phyloP scores from a whole-genome alignment of 257 asterid species.

The Rehmannia glutinosa region DNA sequence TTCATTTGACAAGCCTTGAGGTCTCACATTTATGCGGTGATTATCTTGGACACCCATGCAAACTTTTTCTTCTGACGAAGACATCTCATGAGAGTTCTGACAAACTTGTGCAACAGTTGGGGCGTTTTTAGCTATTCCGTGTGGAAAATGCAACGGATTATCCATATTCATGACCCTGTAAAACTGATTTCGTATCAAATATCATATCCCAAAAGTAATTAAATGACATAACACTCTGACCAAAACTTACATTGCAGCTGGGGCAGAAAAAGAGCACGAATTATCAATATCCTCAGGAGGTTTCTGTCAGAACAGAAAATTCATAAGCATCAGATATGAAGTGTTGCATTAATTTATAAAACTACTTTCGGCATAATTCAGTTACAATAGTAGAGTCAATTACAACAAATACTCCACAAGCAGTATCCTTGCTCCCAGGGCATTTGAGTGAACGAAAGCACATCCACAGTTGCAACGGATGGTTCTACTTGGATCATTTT shows the following conservation, averaged over 20 bases:
- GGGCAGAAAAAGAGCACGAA: slow-evolving; percentile 23
- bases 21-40: slow-evolving; percentile 7
- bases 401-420: too few species aligned
- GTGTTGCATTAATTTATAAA: background rate
- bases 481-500: too few species aligned
- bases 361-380: background rate
- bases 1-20: slow-evolving; percentile 17
- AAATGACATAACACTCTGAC: background rate
- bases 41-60: slow-evolving; percentile 19
- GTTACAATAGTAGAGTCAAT: background rate
- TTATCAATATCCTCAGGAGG: slow-evolving; percentile 13
- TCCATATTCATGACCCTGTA: slow-evolving; percentile 30
- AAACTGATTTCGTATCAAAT: background rate
- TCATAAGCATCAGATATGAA: slow-evolving; percentile 12
- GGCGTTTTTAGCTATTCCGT: slow-evolving; percentile 12
- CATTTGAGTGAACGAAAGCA: too few species aligned
- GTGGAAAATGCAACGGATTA: slow-evolving; percentile 10
- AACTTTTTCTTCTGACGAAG: slow-evolving; percentile 21
- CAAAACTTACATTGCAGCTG: slow-evolving; percentile 33
- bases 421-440: too few species aligned
- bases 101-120: slow-evolving; percentile 11
- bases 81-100: slow-evolving; percentile 21
- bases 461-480: too few species aligned
- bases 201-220: background rate
- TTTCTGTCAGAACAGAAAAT: slow-evolving; percentile 33